Conservation (phyloP, 345 rosid genomes). For the Punica granatum region DNA sequence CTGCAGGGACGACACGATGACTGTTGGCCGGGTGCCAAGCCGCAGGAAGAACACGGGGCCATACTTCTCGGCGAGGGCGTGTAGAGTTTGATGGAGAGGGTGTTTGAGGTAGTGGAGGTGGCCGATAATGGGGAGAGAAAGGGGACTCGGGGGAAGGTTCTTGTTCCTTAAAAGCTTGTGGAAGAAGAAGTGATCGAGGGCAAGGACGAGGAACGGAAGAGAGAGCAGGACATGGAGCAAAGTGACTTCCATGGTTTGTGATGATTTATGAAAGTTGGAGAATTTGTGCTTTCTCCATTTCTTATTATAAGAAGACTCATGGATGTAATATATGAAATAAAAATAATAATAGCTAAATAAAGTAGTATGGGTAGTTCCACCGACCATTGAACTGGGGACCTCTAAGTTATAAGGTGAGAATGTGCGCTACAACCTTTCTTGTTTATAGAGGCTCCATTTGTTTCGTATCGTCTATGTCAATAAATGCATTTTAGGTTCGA, state of each 20-base stretch:
- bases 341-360: too few relatives aligned
- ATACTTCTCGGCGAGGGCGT: conserved; percentile 1
- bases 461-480: too few relatives aligned
- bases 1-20: conserved; percentile 7
- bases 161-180: background rate
- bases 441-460: too few relatives aligned
- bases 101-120: conserved; percentile 10
- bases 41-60: conserved; percentile 7
- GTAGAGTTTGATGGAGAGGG: conserved; percentile 6
- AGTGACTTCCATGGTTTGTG: background rate
- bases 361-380: too few relatives aligned
- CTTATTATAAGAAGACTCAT: too few relatives aligned
- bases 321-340: too few relatives aligned
- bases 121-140: conserved; percentile 9
- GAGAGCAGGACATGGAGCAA: background rate
- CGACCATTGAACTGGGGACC: too few relatives aligned
- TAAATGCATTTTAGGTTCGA: too few relatives aligned
- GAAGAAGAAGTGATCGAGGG: background rate
- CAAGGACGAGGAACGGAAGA: background rate
- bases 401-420: too few relatives aligned
- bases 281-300: too few relatives aligned
- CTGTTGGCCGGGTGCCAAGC: background rate
- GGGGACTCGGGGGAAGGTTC: conserved; percentile 11
- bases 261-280: too few relatives aligned
- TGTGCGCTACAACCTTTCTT: too few relatives aligned